Base-by-base conservation (phyloP, 305 asterid genomes). In the Fraxinus paxiana region DNA sequence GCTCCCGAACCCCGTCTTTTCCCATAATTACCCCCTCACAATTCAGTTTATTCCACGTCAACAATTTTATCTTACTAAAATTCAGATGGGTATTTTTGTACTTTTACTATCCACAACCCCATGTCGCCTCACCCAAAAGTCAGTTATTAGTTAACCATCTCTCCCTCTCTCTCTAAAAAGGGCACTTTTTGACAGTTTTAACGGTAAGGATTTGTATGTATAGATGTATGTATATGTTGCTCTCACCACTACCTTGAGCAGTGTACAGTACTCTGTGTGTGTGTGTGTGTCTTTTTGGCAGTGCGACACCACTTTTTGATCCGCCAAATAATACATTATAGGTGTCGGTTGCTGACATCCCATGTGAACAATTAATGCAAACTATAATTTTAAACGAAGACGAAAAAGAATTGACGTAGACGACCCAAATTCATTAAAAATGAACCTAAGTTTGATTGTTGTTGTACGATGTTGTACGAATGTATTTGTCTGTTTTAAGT, bases 281-380 rank as follows among this genome's bases (percentile, higher is more conserved):
- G 37, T 15, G 37, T 12, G 72, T 65, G 5, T 59, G 4, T 61
- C 0, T 61, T 61, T 69, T 13, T 30, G 43, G 75, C 75, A 2
- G 41, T 71, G 76, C 41, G 18, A 69, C 13, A 22, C 1, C 75
- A 69, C 41, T 69, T 69, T 69, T 28, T 28, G 4, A 18, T 69
- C 75, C 75, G 1, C 18, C 38, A 69, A 31, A 69, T 30, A 69
- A 30, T 69, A 69, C 37, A 15, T 69, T 69, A 3, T 15, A 69
- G 48, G 10, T 80, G 89, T 84, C 85, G 86, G 87, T 82, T 30
- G 77, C 88, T 82, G 88, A 84, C 89, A 84, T 31, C 82, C 85
- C 88, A 87, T 84, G 89, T 87, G 89, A 80, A 75, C 22, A 33
- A 71, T 71, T 33, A 71, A 71, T 71, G 48, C 6, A 1, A 7